Conservation (phyloP, 2,329 filamentous ascomycete species). For the Aureobasidium lini region DNA sequence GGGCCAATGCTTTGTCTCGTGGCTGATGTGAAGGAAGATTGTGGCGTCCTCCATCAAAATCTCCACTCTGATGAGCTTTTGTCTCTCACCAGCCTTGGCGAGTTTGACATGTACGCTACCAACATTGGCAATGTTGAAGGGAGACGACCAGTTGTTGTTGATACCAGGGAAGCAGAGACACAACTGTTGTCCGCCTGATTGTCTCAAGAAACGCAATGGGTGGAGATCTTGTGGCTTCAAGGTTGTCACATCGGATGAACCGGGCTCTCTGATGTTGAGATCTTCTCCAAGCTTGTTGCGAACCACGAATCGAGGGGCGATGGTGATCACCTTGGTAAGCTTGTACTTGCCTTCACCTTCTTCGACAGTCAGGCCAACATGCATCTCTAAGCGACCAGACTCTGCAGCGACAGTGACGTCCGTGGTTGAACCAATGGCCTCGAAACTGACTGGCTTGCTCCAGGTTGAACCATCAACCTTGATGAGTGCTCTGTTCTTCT, state of each 20-base stretch:
- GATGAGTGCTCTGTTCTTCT: conserved; percentile 80
- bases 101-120: conserved; percentile 91
- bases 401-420: conserved; percentile 76
- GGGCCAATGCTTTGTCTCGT: conserved; percentile 93
- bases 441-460: conserved; percentile 97
- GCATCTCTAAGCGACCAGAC: conserved; percentile 69
- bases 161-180: conserved; percentile 89
- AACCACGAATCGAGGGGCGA: conserved; percentile 85
- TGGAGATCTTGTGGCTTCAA: conserved; percentile 71
- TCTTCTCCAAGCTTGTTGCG: conserved; percentile 90
- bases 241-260: conserved; percentile 76
- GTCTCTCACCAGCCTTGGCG: conserved; percentile 80
- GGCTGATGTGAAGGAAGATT: conserved; percentile 82
- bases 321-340: conserved; percentile 87
- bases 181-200: conserved; percentile 75
- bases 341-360: conserved; percentile 97
- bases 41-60: conserved; percentile 88
- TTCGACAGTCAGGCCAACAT: conserved; percentile 80
- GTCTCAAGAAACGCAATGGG: conserved; percentile 83
- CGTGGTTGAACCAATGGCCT: conserved; percentile 88
- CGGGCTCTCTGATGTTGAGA: conserved; percentile 82
- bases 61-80: conserved; percentile 80
- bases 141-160: conserved; percentile 95
- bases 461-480: conserved; percentile 85
- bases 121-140: conserved; percentile 93